Conservation (phyloP, 108 stramenopile species). For the Nitzschia sp. region DNA sequence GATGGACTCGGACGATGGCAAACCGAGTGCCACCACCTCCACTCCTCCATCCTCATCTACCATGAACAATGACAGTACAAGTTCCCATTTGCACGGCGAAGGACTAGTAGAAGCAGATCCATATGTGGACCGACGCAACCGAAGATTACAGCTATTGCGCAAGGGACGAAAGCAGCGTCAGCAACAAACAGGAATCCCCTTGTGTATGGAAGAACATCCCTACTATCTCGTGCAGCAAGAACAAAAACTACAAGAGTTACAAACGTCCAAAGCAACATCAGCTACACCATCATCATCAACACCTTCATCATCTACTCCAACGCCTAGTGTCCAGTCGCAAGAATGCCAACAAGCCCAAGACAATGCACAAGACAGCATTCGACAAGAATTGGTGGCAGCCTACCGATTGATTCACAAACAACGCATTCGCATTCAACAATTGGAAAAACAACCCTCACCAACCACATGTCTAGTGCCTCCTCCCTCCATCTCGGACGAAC, state of each 20-base stretch:
- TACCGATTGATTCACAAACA: constrained; percentile 17
- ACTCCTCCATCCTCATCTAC: too few species aligned
- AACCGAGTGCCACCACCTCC: too few species aligned
- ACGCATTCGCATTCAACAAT: constrained; percentile 1
- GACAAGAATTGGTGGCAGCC: constrained; percentile 7
- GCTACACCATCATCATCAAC: neutral
- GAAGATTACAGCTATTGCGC: neutral
- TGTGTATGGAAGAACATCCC: constrained; percentile 17
- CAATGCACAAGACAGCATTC: neutral
- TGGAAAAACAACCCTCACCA: neutral
- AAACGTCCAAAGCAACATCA: neutral
- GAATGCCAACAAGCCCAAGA: constrained; percentile 1
- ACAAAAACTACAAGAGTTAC: constrained; percentile 1
- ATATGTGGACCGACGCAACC: neutral
- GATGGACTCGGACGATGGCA: too few species aligned
- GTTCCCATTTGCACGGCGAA: too few species aligned
- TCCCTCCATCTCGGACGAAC: neutral
- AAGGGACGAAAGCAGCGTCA: neutral
- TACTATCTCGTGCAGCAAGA: constrained; percentile 15
- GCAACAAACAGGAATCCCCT: neutral
- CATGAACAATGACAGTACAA: too few species aligned
- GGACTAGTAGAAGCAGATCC: too few species aligned
- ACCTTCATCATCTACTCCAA: neutral
- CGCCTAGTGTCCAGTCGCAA: too few species aligned
- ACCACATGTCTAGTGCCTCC: neutral